These are phyloP conservation scores for Coniochaeta sp. DNA, from an alignment of 2,329 filamentous ascomycete genomes.

Conservation along the genomic window DNA sequence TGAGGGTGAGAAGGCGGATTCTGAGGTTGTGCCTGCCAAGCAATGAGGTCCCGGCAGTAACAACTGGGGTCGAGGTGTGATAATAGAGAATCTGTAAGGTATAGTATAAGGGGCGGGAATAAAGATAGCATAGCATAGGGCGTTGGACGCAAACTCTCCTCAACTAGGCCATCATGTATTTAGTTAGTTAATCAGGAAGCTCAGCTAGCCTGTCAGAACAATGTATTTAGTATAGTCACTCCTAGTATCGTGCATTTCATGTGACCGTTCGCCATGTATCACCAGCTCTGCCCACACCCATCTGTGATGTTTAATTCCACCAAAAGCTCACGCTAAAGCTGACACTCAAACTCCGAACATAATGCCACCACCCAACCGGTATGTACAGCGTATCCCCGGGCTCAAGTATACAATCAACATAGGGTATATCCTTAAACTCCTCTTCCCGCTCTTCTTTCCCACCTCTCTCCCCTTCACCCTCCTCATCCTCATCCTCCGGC, in stretches of 20 bases:
- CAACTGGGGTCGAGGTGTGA: too few relatives aligned
- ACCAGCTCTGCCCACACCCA: too few relatives aligned
- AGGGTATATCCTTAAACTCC: slow-evolving; percentile 51
- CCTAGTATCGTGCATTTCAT: too few relatives aligned
- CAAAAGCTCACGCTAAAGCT: slow-evolving; percentile 97
- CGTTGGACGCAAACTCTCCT: not conserved
- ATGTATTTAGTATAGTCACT: not conserved
- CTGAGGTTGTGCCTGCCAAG: not conserved
- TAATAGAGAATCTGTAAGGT: too few relatives aligned
- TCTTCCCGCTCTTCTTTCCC: slow-evolving; percentile 13
- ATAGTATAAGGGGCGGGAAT: too few relatives aligned
- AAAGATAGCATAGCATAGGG: not conserved
- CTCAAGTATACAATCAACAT: slow-evolving; percentile 69
- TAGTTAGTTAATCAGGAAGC: not conserved
- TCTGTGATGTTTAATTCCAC: slow-evolving; percentile 80
- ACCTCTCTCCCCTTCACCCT: not conserved
- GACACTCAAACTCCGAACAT: slow-evolving; percentile 74
- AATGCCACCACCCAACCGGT: slow-evolving; percentile 97
- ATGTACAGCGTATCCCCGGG: slow-evolving; percentile 85
- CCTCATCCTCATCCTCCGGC: too few relatives aligned
- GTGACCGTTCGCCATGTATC: too few relatives aligned
- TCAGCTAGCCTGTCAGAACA: slow-evolving; percentile 5
- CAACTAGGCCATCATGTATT: not conserved
- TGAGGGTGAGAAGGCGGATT: not conserved
- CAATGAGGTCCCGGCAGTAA: too few relatives aligned